Percentiles rank a stretch among this genome's conserved stretches.
phyloP scores from a whole-genome alignment of 371 early-diverging fungal genomes.

The Mortierella sp. region DNA sequence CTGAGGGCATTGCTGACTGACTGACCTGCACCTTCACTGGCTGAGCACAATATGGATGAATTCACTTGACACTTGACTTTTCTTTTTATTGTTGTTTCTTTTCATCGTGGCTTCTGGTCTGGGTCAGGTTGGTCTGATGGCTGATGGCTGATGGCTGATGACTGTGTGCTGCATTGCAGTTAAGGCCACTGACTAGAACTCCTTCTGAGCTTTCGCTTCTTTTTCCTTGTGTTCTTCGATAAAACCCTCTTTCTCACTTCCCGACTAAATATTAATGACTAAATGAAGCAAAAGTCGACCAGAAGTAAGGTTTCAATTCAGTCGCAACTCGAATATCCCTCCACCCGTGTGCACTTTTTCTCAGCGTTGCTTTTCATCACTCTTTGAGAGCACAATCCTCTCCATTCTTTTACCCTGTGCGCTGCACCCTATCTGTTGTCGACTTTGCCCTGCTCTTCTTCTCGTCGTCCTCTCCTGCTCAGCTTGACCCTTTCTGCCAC shows the following conservation, averaged over 20 bases:
- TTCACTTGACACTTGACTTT: neutral
- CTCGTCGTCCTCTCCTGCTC: neutral
- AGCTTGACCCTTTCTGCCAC: too few species aligned
- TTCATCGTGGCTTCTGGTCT: neutral
- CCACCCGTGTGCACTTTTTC: neutral
- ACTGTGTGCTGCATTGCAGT: neutral
- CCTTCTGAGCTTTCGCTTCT: too few species aligned
- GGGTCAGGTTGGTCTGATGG: neutral
- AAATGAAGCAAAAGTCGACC: neutral
- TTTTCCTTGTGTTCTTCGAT: too few species aligned
- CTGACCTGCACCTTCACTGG: neutral
- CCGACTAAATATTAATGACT: neutral
- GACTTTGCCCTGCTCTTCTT: neutral
- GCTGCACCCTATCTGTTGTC: too few species aligned
- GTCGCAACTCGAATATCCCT: neutral
- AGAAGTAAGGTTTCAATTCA: conserved; percentile 4
- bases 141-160: too few species aligned
- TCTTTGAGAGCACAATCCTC: neutral
- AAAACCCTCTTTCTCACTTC: too few species aligned
- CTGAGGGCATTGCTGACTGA: neutral
- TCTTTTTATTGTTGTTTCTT: neutral
- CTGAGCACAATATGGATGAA: neutral
- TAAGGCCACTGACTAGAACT: too few species aligned
- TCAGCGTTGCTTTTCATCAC: neutral
- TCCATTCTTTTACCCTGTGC: too few species aligned